Conservation (phyloP, 2,329 filamentous ascomycete species). For the Pseudocercospora vitis region DNA sequence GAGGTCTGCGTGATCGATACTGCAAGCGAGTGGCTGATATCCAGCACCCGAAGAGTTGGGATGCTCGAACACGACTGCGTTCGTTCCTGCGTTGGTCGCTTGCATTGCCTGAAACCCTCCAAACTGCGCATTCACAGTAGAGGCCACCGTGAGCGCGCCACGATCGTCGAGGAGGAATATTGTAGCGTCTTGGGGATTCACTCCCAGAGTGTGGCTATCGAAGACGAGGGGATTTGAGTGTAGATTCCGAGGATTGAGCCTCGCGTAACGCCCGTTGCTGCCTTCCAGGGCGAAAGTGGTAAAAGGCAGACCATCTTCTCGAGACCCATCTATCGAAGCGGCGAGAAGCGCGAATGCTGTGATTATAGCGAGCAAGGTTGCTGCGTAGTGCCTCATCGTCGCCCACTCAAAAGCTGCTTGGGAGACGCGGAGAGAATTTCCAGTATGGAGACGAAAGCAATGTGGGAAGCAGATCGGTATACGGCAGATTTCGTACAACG, state of each 20-base stretch:
- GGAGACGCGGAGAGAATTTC: too few species aligned
- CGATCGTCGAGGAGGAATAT: neutral
- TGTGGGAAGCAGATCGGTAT: neutral
- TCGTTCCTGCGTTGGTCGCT: constrained; percentile 4
- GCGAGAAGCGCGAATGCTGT: neutral
- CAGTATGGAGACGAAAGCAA: neutral
- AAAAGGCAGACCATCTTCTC: neutral
- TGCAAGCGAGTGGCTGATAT: neutral
- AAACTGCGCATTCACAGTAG: neutral
- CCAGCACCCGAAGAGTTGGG: neutral
- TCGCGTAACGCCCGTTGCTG: constrained; percentile 5
- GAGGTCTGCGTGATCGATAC: neutral
- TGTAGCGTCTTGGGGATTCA: neutral
- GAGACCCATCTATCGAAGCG: neutral
- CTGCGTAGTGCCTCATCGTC: neutral
- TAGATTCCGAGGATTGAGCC: neutral
- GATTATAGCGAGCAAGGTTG: neutral
- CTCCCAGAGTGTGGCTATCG: neutral
- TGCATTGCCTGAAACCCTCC: constrained; percentile 11
- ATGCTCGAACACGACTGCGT: constrained; percentile 9
- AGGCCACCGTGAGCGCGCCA: neutral
- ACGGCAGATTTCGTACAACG: neutral
- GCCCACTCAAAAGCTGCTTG: too few species aligned
- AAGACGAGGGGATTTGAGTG: neutral
- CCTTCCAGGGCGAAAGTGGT: neutral